Evolutionary conservation across 2,329 filamentous ascomycete genomes (phyloP).

Genomic region (Hypoxylon sp.): DNA sequence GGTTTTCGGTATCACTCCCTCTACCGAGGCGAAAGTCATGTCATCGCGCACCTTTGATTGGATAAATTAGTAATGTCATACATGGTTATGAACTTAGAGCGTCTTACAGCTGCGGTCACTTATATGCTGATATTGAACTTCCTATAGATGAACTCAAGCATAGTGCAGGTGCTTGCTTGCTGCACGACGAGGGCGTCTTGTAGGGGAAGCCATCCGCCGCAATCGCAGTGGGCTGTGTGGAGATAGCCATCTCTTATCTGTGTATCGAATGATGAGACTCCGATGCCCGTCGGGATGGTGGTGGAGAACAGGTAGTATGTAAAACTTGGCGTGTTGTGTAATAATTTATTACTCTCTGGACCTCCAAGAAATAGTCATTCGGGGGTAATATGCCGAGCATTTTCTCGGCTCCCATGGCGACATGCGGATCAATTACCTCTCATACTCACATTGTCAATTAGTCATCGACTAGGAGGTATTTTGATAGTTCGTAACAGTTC

Average conservation of each 20-base stretch:
- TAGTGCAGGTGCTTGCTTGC: background rate
- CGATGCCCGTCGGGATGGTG: background rate
- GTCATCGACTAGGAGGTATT: background rate
- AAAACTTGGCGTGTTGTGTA: slow-evolving; percentile 18
- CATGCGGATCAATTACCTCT: too few species aligned
- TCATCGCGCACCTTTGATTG: slow-evolving; percentile 9
- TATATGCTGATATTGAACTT: background rate
- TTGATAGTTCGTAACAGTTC: too few species aligned
- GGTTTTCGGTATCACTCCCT: slow-evolving; percentile 10
- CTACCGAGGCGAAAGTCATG: slow-evolving; percentile 9
- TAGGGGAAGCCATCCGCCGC: slow-evolving; percentile 48
- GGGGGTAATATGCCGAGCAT: background rate
- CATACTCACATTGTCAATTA: background rate
- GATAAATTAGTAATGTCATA: background rate
- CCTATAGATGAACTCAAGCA: background rate
- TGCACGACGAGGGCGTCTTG: slow-evolving; percentile 12
- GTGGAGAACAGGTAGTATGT: slow-evolving; percentile 12
- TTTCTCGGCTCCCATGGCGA: background rate
- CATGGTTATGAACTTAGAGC: background rate
- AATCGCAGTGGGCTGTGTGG: slow-evolving; percentile 44
- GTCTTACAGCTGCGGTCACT: background rate
- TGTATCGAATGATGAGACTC: slow-evolving; percentile 12
- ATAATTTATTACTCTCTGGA: slow-evolving; percentile 47
- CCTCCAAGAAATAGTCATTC: slow-evolving; percentile 1
- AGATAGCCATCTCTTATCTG: slow-evolving; percentile 35